Evolutionary conservation across 257 asterid species (phyloP).

Genomic region (Solanum boliviense): DNA sequence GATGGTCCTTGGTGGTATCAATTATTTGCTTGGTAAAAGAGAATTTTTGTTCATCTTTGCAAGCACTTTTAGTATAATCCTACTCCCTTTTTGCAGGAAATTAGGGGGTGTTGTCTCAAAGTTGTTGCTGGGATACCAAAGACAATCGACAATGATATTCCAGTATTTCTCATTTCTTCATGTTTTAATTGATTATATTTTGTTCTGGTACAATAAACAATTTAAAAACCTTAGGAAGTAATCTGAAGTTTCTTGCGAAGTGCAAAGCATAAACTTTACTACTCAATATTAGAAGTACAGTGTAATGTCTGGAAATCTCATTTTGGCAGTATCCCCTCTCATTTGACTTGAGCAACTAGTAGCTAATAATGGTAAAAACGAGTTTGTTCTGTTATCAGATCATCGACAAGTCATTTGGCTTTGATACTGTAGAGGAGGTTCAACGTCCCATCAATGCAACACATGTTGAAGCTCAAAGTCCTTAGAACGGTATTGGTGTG

Average conservation of each 20-base stretch:
- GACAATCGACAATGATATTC: slow-evolving; percentile 91
- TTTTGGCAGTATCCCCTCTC: neutral
- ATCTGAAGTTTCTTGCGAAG: neutral
- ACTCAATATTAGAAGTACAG: neutral
- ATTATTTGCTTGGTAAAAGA: neutral
- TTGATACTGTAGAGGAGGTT: slow-evolving; percentile 89
- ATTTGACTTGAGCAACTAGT: neutral
- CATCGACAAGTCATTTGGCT: slow-evolving; percentile 84
- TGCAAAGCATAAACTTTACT: neutral
- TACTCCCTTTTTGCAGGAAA: slow-evolving; percentile 48
- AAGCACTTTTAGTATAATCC: neutral
- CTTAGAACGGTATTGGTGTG: slow-evolving; percentile 71
- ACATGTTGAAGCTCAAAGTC: slow-evolving; percentile 84
- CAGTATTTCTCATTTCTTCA: slow-evolving; percentile 37
- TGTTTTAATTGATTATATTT: neutral
- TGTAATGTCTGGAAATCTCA: neutral
- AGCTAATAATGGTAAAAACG: neutral
- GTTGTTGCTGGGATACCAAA: slow-evolving; percentile 83
- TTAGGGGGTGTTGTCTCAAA: slow-evolving; percentile 74
- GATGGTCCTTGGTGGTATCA: neutral
- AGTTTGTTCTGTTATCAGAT: slow-evolving; percentile 37
- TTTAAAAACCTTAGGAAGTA: neutral
- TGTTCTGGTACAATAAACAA: neutral
- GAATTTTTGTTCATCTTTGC: neutral
- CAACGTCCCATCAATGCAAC: slow-evolving; percentile 85